A percentile compares a stretch with the other conserved stretches of the same genome.
Conservation (phyloP, 1,139 yeast species). For the Yamadazyma kanchanaburiensis region DNA sequence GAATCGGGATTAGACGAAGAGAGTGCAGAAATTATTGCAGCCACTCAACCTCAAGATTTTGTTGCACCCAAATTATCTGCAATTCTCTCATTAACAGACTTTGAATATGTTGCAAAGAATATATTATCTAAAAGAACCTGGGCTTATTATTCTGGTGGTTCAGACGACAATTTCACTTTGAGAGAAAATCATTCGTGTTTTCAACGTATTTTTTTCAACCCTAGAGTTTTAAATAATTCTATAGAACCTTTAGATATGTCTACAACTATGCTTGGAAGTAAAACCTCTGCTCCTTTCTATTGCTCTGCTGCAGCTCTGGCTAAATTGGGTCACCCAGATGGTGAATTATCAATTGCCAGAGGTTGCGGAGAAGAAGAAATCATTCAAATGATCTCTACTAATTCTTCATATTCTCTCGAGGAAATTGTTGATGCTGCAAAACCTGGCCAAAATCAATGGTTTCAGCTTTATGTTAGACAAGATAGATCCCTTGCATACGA, state of each 20-base stretch:
- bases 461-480: slow-evolving; percentile 47
- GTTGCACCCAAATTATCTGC: not conserved
- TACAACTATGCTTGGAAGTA: slow-evolving; percentile 43
- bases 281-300: slow-evolving; percentile 52
- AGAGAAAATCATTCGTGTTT: slow-evolving; percentile 83
- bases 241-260: slow-evolving; percentile 48
- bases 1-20: no score
- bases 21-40: not conserved
- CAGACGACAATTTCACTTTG: slow-evolving; percentile 80
- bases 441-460: slow-evolving; percentile 23
- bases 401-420: slow-evolving; percentile 53
- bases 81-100: slow-evolving; percentile 40
- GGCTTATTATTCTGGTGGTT: slow-evolving; percentile 83
- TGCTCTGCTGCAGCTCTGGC: slow-evolving; percentile 60
- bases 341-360: slow-evolving; percentile 47
- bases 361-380: slow-evolving; percentile 46
- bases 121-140: slow-evolving; percentile 72
- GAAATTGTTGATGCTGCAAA: slow-evolving; percentile 51
- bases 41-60: slow-evolving; percentile 31
- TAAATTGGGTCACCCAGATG: slow-evolving; percentile 54
- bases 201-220: slow-evolving; percentile 77
- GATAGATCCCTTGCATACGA: slow-evolving; percentile 18
- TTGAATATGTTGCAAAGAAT: slow-evolving; percentile 71
- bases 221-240: slow-evolving; percentile 61
- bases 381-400: slow-evolving; percentile 58